Base-by-base conservation (phyloP, 2,329 filamentous ascomycete genomes). In the Lecanosticta acicola region DNA sequence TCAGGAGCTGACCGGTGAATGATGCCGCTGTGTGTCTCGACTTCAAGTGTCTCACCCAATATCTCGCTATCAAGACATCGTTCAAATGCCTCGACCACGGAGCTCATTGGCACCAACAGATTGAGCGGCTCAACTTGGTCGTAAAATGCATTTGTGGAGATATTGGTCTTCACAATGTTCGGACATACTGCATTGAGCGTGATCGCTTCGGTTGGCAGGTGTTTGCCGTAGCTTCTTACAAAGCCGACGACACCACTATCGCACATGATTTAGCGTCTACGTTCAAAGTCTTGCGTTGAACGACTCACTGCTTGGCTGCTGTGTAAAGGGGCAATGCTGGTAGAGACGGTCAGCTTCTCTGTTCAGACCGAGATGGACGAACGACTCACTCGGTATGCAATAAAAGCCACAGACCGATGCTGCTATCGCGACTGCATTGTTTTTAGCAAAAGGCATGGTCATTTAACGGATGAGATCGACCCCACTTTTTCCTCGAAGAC, bases 351-450 rank as follows among this genome's bases (percentile, higher is more conserved):
- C 42, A 43, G 41, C 19, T 35, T 43, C 14, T 9, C 9, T 2
- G 20, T 16, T 14, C 21, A 14, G 19, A 29, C 11, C 7, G 11
- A 5, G 5, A 7, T 29, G 24, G 11, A 11, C 13, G 14, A 13
- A 16, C 10, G 19, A 50, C 57, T 51, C 39, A 60, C 58, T 67
- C 0, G 69, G 66, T 3, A 69, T 64, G 48, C 60, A 66, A 41
- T 71, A 71, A 44, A 72, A 62, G 0, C 69, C 68, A 41, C 69
- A 71, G 2, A 71, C 60, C n/a, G 67, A 70, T 10, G 66, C 66
- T 1, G 66, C 64, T 14, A 54, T 51, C 41, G 52, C 53, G 37
- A 63, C 57, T 60, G 35, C 4, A 20, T 19, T n/a, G n/a, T n/a
- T n/a, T n/a, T n/a, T n/a, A n/a, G n/a, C n/a, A n/a, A n/a, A 7